A percentile compares a stretch with the other conserved stretches of the same genome.
Conservation (phyloP, 768 basidiomycete genomes). For the Filobasidium floriforme region DNA sequence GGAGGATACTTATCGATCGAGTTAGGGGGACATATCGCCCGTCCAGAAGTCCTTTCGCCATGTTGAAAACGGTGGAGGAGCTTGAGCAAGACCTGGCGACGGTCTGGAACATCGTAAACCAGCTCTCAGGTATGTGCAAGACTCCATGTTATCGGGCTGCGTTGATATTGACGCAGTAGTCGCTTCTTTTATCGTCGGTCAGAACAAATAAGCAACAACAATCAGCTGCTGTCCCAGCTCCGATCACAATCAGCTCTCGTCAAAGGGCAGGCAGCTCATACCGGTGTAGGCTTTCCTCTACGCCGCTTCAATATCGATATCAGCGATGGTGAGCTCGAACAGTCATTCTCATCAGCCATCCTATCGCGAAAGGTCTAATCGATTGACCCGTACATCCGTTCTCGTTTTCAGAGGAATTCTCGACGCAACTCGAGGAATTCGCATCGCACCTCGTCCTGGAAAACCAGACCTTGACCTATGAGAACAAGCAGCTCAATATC, state of each 20-base stretch:
- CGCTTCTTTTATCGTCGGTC: background rate
- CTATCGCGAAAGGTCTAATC: no score
- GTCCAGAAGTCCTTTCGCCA: background rate
- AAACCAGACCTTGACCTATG: constrained; percentile 82
- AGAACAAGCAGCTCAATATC: constrained; percentile 85
- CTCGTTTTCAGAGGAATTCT: constrained; percentile 65
- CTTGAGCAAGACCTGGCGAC: constrained; percentile 22
- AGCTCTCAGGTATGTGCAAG: constrained; percentile 20
- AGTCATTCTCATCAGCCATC: background rate
- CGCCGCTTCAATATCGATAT: constrained; percentile 82
- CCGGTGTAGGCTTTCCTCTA: constrained; percentile 66
- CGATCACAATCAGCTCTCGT: constrained; percentile 63
- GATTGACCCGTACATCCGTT: constrained; percentile 1
- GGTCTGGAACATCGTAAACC: constrained; percentile 22
- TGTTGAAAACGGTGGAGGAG: constrained; percentile 8
- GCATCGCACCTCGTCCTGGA: constrained; percentile 88
- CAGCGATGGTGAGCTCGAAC: constrained; percentile 47
- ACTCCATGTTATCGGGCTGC: background rate
- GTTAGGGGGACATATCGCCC: background rate
- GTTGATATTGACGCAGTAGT: background rate
- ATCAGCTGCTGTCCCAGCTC: constrained; percentile 62
- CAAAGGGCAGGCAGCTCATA: constrained; percentile 72
- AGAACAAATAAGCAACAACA: constrained; percentile 61
- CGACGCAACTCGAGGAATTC: constrained; percentile 80
- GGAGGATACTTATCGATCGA: no score